phyloP scores from a whole-genome alignment of 225 moss, liverwort and hornwort genomes.

The Ulota crispa region DNA sequence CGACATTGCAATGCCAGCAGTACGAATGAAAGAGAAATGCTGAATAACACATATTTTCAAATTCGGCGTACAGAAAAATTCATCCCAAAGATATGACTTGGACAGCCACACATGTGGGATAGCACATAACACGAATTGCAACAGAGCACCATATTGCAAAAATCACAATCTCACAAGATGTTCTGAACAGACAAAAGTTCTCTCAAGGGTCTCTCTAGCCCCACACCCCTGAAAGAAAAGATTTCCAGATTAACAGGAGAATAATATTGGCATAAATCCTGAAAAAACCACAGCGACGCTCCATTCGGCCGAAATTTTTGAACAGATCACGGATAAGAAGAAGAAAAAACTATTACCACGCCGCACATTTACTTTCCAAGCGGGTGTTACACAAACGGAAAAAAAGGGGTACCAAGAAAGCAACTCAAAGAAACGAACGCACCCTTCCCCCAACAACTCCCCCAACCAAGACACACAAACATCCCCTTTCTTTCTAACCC shows the following conservation, averaged over 20 bases:
- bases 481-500: background rate
- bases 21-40: background rate
- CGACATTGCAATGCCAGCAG: background rate
- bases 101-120: background rate
- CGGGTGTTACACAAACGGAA: conserved; percentile 8
- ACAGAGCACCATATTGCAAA: background rate
- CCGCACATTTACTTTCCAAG: background rate
- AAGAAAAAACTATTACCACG: background rate
- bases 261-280: background rate
- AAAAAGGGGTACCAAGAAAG: conserved; percentile 38
- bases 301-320: background rate
- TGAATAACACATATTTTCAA: background rate
- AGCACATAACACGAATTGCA: background rate
- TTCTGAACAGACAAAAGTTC: background rate
- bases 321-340: background rate
- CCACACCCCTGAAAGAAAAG: background rate
- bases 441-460: conserved; percentile 7
- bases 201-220: background rate
- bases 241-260: background rate
- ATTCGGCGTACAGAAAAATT: background rate
- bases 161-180: background rate
- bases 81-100: background rate
- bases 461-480: conserved; percentile 10
- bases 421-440: background rate
- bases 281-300: background rate